Evolutionary conservation across 805 yeast genomes (phyloP), one percentile per base, ranked within the genome.

Genomic region (Wickerhamomyces queroliae): DNA sequence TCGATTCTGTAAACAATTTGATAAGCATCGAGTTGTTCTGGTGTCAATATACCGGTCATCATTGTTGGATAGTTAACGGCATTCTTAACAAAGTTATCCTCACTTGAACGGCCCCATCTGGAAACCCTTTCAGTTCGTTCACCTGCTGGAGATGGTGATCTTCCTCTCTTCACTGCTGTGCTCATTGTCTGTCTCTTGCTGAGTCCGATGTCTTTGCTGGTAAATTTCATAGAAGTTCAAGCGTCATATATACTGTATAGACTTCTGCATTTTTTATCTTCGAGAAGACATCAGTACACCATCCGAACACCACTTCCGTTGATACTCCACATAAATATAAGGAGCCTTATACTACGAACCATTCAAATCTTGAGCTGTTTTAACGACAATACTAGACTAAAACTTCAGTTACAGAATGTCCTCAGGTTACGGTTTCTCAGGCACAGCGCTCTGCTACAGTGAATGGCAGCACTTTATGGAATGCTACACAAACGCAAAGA

Each of bases 1-100:
- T 85, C 87, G 28, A 91, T 79, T 37, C 98, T 67, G 45, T 79
- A 76, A 47, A 76, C 67, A 23, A 78, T 70, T 55, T 80, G 78
- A 70, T 88, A 78, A 0, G 85, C 78, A 30, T 82, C 86, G 13
- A 82, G 63, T 56, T 93, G 98, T 57, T 93, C 99, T 8, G 74
- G 72, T 0, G 90, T 80, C 36, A 80, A 50, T 1, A 68, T 55
- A 9, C 78, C 75, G 3, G 65, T 61, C 22, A 76, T 62, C 11
- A 52, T 50, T 0, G 74, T 63, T 2, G 79, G 74, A 26, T 70
- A 37, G 31, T 47, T 46, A 21, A 55, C 47, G 7, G 49, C 48
- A 3, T 23, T 35, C 19, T 37, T 36, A 12, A 46, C 37, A 11
- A 20, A 8, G 38, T 50, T 52, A 7, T 40, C 37, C 3, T 33